Evolutionary conservation across 306 rosid genomes (phyloP), one percentile per base, ranked within the genome.

Genomic region (Casuarina cunninghamiana): DNA sequence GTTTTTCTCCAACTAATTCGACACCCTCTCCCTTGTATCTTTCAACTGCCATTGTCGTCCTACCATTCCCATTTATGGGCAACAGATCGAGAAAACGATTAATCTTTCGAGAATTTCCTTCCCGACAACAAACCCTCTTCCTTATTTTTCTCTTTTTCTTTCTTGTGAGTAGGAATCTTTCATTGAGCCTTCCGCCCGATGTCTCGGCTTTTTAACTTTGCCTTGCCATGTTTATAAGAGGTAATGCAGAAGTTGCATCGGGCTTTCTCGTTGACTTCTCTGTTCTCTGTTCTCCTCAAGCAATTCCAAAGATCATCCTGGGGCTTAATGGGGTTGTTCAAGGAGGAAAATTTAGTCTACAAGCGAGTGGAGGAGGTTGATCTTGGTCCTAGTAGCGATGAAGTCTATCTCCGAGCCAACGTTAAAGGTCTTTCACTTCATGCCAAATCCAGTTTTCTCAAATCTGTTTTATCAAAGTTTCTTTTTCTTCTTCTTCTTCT

Each of bases 331-430:
- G 86, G 77, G 48, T 77, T 90, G 44, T 76, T 92, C 86, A 87
- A 72, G 76, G 69, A 71, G 15, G 74, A 80, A 2, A 71, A 72
- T 6, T 78, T 85, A 49, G 86, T 86, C 68, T 94, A 88, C 82
- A 81, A 79, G 51, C 91, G 95, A 0, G 91, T 77, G 26, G 80
- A 82, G 5, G 87, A 87, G 60, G 87, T 94, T 5, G 97, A 94
- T 78, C 82, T 94, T 48, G 79, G 88, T 21, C 75, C 94, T 69
- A 57, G 70, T 0, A 94, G 97, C 75, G 81, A 74, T 73, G 88
- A 94, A 73, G 73, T 70, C 88, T 94, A 94, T 83, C 88, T 89
- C 43, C 90, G 72, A 77, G 96, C 98, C 71, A 76, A 92, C 80
- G 98, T 94, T 80, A 92, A 92, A 90, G 98, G 98, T 90, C 35